Evolutionary conservation across 495 filamentous ascomycete species (phyloP).

Genomic region (Xylaria sp.): DNA sequence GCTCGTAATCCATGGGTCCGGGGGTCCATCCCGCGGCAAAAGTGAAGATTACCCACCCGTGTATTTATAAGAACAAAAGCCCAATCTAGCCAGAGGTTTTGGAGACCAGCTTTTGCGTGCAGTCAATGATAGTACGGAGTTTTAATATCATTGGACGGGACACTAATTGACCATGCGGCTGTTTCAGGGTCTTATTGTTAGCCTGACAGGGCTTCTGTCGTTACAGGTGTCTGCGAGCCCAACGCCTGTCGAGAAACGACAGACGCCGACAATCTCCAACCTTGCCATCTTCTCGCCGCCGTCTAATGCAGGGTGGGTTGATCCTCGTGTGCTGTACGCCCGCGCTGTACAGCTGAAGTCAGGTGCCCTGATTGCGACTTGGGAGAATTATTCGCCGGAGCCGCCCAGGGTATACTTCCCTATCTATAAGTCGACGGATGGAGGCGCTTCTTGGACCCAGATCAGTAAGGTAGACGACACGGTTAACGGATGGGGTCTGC

Average conservation of each 20-base stretch:
- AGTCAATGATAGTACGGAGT: not conserved
- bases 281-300: constrained; percentile 54
- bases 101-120: not conserved
- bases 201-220: constrained; percentile 8
- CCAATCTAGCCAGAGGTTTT: not conserved
- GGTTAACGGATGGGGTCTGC: constrained; percentile 67
- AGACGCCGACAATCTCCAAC: constrained; percentile 36
- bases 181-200: not conserved
- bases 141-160: not conserved
- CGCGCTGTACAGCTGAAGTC: constrained; percentile 57
- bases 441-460: constrained; percentile 67
- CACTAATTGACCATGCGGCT: constrained; percentile 1
- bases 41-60: constrained; percentile 3
- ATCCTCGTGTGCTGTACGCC: constrained; percentile 59
- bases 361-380: constrained; percentile 66
- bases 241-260: constrained; percentile 9
- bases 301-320: constrained; percentile 43
- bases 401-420: constrained; percentile 68
- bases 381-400: constrained; percentile 67
- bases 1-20: not conserved
- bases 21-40: constrained; percentile 5
- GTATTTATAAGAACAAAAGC: not conserved
- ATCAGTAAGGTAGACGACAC: constrained; percentile 67
- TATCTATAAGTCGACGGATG: constrained; percentile 67
- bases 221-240: constrained; percentile 1